These are phyloP conservation scores for Beauveria rudraprayagi DNA, from an alignment of 2,329 filamentous ascomycete genomes.

Conservation along the genomic window DNA sequence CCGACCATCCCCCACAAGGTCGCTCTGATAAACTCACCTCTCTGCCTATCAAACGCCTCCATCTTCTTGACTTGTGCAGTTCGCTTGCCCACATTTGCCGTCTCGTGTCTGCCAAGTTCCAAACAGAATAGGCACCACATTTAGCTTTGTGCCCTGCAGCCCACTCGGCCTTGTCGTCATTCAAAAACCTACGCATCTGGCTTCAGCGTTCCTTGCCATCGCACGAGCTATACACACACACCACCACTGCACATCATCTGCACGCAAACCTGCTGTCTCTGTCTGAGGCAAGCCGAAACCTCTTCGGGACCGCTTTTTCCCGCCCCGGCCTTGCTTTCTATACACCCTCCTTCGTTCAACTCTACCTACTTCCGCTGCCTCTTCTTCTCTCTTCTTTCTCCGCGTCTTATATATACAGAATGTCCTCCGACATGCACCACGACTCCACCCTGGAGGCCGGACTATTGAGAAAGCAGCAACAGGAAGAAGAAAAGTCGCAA, in stretches of 20 bases:
- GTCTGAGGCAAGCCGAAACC: background rate
- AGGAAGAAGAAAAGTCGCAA: constrained; percentile 10
- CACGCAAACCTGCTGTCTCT: background rate
- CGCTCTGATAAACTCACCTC: constrained; percentile 5
- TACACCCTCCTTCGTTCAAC: background rate
- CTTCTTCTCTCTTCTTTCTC: background rate
- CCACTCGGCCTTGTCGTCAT: constrained; percentile 1
- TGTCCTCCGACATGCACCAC: constrained; percentile 2
- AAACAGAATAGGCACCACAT: background rate
- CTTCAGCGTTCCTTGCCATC: background rate
- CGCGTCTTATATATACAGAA: constrained; percentile 1
- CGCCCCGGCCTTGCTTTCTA: background rate
- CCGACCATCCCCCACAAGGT: background rate
- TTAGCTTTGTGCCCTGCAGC: constrained; percentile 4
- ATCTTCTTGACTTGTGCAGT: background rate
- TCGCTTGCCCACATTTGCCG: background rate
- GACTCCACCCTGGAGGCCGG: constrained; percentile 7
- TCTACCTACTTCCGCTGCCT: background rate
- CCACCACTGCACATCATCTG: constrained; percentile 3
- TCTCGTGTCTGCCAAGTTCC: constrained; percentile 4
- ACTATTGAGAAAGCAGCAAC: constrained; percentile 7
- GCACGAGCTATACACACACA: constrained; percentile 2
- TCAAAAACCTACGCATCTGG: background rate
- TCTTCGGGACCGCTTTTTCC: background rate
- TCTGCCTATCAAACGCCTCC: background rate